phyloP scores from a whole-genome alignment of 352 stramenopile species.

The Phytopythium oedochilum region DNA sequence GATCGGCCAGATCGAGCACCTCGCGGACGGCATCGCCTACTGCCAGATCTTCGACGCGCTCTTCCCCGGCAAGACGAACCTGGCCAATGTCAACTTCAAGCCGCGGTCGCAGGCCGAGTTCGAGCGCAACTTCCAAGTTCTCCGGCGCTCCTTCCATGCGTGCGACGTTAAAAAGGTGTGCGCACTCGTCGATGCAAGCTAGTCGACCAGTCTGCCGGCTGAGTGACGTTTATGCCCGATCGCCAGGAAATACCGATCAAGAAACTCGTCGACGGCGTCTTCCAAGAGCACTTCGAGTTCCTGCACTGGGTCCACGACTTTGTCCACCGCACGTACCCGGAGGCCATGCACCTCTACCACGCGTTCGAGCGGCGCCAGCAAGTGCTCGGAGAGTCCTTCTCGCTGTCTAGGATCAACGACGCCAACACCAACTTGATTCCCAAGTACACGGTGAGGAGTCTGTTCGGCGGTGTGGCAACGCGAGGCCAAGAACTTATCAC shows the following conservation, averaged over 20 bases:
- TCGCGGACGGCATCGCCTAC: slow-evolving; percentile 77
- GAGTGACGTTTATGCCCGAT: too few species aligned
- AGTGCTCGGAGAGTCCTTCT: slow-evolving; percentile 23
- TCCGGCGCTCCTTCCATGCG: slow-evolving; percentile 45
- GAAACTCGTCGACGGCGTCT: slow-evolving; percentile 64
- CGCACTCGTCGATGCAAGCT: not conserved
- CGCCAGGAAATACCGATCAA: slow-evolving; percentile 54
- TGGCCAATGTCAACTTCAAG: slow-evolving; percentile 60
- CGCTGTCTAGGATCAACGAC: slow-evolving; percentile 19
- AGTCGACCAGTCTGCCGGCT: not conserved
- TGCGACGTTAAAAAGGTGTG: slow-evolving; percentile 63
- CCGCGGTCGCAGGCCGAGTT: slow-evolving; percentile 42
- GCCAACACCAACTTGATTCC: slow-evolving; percentile 62
- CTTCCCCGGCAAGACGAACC: slow-evolving; percentile 57
- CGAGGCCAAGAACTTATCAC: not conserved
- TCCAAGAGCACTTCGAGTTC: slow-evolving; percentile 83
- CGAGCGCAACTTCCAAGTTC: slow-evolving; percentile 60
- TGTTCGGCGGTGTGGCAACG: not conserved
- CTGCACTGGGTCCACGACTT: slow-evolving; percentile 81
- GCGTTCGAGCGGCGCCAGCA: slow-evolving; percentile 54
- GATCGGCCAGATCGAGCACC: slow-evolving; percentile 48
- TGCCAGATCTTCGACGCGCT: slow-evolving; percentile 71
- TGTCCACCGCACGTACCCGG: slow-evolving; percentile 63
- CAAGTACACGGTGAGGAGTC: slow-evolving; percentile 38
- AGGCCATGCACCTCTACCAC: slow-evolving; percentile 46